Conservation (phyloP, 2,329 filamentous ascomycete species). For the Apiospora arundinis region DNA sequence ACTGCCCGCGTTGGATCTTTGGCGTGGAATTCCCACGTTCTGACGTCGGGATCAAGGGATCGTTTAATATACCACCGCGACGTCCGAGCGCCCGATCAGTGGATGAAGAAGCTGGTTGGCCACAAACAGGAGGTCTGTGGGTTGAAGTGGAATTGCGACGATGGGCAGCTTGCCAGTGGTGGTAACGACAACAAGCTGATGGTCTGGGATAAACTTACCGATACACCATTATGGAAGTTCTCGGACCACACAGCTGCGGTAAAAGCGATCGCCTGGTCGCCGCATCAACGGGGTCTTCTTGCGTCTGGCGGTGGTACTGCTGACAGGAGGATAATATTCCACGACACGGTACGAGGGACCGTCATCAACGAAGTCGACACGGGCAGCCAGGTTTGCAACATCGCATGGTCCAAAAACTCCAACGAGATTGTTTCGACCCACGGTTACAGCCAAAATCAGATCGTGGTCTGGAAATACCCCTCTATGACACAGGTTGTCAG, state of each 20-base stretch:
- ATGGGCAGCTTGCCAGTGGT: conserved; percentile 91
- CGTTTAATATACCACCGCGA: conserved; percentile 94
- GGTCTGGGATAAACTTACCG: conserved; percentile 97
- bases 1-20: conserved; percentile 90
- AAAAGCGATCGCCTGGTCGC: conserved; percentile 97
- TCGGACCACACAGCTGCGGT: conserved; percentile 94
- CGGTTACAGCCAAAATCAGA: conserved; percentile 97
- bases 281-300: conserved; percentile 92
- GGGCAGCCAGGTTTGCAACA: conserved; percentile 97
- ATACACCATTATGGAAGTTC: conserved; percentile 91
- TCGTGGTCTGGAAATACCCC: conserved; percentile 99
- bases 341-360: conserved; percentile 87
- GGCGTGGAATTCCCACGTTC: conserved; percentile 97
- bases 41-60: conserved; percentile 94
- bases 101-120: conserved; percentile 82
- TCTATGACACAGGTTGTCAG: conserved; percentile 97
- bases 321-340: conserved; percentile 96
- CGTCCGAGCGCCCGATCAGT: conserved; percentile 90
- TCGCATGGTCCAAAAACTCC: conserved; percentile 96
- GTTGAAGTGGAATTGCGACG: conserved; percentile 95
- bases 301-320: conserved; percentile 95
- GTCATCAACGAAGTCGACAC: conserved; percentile 91
- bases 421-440: conserved; percentile 98
- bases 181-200: conserved; percentile 99
- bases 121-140: conserved; percentile 99